Conservation (phyloP, 2,329 filamentous ascomycete genomes). For the Penicillium sp. region DNA sequence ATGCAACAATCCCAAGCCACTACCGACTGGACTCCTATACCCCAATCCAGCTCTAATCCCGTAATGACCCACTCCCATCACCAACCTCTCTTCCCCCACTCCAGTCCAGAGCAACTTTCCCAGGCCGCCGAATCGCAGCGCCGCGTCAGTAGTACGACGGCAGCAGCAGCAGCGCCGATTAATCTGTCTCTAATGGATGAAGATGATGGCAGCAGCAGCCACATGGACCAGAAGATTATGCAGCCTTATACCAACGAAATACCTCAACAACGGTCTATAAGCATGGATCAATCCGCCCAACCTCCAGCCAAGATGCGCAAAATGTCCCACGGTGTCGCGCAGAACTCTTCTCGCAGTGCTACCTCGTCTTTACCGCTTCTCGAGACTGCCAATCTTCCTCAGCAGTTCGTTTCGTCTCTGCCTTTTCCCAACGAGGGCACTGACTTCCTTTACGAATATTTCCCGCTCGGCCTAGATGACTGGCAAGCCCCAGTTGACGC, state of each 20-base stretch:
- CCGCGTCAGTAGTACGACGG: slow-evolving; percentile 34
- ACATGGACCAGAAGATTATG: slow-evolving; percentile 38
- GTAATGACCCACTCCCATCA: slow-evolving; percentile 33
- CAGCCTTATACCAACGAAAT: slow-evolving; percentile 35
- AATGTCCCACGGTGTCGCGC: slow-evolving; percentile 38
- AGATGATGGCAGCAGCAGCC: slow-evolving; percentile 52
- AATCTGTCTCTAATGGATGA: slow-evolving; percentile 64
- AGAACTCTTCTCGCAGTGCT: slow-evolving; percentile 40
- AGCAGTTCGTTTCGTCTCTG: slow-evolving; percentile 63
- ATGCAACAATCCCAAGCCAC: slow-evolving; percentile 37
- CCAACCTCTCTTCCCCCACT: slow-evolving; percentile 55
- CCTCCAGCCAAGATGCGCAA: slow-evolving; percentile 50
- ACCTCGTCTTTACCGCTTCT: slow-evolving; percentile 42
- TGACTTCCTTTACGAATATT: slow-evolving; percentile 92
- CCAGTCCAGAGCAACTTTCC: slow-evolving; percentile 58
- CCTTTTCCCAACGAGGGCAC: slow-evolving; percentile 67
- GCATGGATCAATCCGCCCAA: slow-evolving; percentile 36
- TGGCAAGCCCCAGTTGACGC: slow-evolving; percentile 91
- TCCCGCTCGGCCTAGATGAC: slow-evolving; percentile 87
- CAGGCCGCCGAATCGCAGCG: slow-evolving; percentile 49
- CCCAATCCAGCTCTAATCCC: slow-evolving; percentile 33
- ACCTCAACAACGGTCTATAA: slow-evolving; percentile 35
- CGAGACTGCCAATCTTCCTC: slow-evolving; percentile 41
- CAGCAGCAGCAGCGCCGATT: slow-evolving; percentile 54
- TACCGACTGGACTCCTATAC: slow-evolving; percentile 47